phyloP scores from a whole-genome alignment of 139 green algal species.

The Chlamydomonas schloesseri region DNA sequence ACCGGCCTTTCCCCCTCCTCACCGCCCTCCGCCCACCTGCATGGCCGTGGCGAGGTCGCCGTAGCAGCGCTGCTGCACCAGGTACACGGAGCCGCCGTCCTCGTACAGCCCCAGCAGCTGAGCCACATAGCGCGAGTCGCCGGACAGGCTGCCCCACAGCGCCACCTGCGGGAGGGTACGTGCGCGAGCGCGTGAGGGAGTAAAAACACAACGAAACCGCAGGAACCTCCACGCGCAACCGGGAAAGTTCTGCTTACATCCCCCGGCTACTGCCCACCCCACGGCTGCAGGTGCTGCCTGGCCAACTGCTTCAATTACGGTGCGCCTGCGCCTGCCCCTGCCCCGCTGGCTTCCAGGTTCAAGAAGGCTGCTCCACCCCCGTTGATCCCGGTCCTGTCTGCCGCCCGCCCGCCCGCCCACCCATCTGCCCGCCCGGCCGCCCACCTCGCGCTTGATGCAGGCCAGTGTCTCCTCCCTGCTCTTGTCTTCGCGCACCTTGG shows the following conservation, averaged over 20 bases:
- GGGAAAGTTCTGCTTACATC: too few relatives aligned
- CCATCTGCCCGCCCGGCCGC: background rate
- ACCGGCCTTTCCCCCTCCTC: too few relatives aligned
- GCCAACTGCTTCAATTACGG: too few relatives aligned
- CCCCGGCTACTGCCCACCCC: too few relatives aligned
- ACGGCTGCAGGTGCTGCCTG: too few relatives aligned
- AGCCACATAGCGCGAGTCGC: slow-evolving; percentile 22
- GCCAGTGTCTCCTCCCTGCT: slow-evolving; percentile 9
- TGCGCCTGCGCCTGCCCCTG: too few relatives aligned
- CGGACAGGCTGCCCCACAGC: slow-evolving; percentile 38
- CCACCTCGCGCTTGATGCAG: slow-evolving; percentile 54
- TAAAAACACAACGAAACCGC: background rate
- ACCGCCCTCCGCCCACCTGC: background rate
- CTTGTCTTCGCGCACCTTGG: slow-evolving; percentile 35
- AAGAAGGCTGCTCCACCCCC: too few relatives aligned
- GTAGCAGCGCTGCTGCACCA: slow-evolving; percentile 58
- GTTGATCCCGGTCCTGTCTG: too few relatives aligned
- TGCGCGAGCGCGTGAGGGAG: too few relatives aligned
- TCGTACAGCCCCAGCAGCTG: slow-evolving; percentile 46
- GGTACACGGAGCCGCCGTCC: slow-evolving; percentile 47
- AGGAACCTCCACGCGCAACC: too few relatives aligned
- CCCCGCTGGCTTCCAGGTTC: too few relatives aligned
- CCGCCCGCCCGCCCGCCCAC: background rate
- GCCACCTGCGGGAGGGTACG: background rate
- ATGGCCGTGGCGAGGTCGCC: slow-evolving; percentile 51